phyloP scores from a whole-genome alignment of 306 rosid genomes.

The Pterocarpus santalinus region DNA sequence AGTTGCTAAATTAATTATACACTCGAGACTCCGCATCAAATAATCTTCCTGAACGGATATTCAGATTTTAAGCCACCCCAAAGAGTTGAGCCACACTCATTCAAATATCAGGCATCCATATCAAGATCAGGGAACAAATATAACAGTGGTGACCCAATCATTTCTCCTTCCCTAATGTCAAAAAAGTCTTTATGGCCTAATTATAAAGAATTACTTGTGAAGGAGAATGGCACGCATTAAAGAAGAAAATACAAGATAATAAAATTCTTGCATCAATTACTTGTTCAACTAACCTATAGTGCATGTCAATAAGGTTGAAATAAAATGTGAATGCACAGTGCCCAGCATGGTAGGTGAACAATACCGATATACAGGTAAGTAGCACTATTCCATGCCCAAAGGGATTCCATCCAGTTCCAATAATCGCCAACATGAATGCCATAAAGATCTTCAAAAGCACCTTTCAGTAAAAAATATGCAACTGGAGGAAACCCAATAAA shows the following conservation, averaged over 20 bases:
- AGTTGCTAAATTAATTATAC: background rate
- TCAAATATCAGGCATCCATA: background rate
- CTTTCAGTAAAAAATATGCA: constrained; percentile 65
- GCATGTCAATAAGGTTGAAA: constrained; percentile 72
- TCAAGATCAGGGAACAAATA: constrained; percentile 14
- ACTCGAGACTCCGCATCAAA: background rate
- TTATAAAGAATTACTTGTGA: background rate
- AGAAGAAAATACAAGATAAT: constrained; percentile 25
- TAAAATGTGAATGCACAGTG: constrained; percentile 72
- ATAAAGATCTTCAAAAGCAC: constrained; percentile 59
- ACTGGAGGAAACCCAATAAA: constrained; percentile 79
- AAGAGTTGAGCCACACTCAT: background rate
- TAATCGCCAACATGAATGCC: constrained; percentile 62
- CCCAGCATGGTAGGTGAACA: constrained; percentile 96
- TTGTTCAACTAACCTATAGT: background rate
- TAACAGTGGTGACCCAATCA: background rate
- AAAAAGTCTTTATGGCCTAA: background rate
- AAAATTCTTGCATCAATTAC: constrained; percentile 31
- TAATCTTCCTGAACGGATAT: background rate
- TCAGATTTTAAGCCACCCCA: constrained; percentile 7
- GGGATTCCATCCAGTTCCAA: constrained; percentile 94
- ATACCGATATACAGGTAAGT: constrained; percentile 83
- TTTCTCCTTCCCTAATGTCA: background rate
- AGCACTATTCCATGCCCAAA: constrained; percentile 97
- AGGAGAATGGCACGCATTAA: background rate